Evolutionary conservation across 345 rosid genomes (phyloP).

Genomic region (Barbarea vulgaris): DNA sequence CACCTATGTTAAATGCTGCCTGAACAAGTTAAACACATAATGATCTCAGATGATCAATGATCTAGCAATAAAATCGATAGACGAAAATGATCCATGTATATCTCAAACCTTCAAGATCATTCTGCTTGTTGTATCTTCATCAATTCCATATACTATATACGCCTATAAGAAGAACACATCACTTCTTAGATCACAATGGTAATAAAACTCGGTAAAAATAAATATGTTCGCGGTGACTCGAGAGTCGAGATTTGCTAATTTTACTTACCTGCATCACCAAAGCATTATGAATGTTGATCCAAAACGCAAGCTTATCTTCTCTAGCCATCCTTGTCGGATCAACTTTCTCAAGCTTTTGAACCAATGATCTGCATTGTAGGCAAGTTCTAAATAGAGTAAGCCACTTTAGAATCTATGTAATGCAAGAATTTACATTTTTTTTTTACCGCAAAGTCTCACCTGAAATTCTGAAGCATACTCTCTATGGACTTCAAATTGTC

Average conservation of each 20-base stretch:
- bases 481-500: conserved; percentile 57
- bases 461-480: conserved; percentile 60
- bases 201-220: background rate
- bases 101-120: conserved; percentile 53
- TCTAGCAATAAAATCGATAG: background rate
- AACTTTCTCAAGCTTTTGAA: conserved; percentile 65
- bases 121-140: conserved; percentile 41
- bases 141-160: conserved; percentile 60
- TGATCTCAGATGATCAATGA: background rate
- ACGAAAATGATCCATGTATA: background rate
- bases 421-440: background rate
- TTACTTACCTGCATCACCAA: conserved; percentile 69
- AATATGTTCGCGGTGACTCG: no score
- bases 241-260: background rate
- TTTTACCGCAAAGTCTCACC: conserved; percentile 40
- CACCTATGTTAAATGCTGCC: conserved; percentile 77
- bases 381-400: background rate
- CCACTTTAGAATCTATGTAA: background rate
- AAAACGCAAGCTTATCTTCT: conserved; percentile 79
- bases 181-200: background rate
- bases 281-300: conserved; percentile 84
- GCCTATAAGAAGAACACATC: conserved; percentile 51
- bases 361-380: conserved; percentile 52
- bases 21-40: conserved; percentile 22
- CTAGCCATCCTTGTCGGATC: conserved; percentile 62